A percentile compares a stretch with the other conserved stretches of the same genome.
Evolutionary conservation across 257 asterid species (phyloP).

Genomic region (Petunia axillaris): DNA sequence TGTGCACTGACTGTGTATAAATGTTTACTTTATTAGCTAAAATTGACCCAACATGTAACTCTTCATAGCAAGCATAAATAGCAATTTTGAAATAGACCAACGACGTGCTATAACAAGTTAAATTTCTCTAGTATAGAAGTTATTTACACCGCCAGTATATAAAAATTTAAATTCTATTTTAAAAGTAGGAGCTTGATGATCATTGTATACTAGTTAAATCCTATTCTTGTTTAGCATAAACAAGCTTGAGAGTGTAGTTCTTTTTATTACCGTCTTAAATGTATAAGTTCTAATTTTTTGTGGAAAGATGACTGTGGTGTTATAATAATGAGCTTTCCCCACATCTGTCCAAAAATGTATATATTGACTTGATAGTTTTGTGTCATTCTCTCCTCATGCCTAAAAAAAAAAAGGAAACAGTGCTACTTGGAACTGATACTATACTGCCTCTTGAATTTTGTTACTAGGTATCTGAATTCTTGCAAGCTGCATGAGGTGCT

Average conservation of each 20-base stretch:
- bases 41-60: too few species aligned
- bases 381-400: background rate
- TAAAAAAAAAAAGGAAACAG: conserved; percentile 2
- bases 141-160: too few species aligned
- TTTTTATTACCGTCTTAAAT: background rate
- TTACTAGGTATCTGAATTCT: conserved; percentile 35
- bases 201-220: background rate
- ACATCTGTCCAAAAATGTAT: background rate
- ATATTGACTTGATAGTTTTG: background rate
- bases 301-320: background rate
- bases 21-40: too few species aligned
- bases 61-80: too few species aligned
- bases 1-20: too few species aligned
- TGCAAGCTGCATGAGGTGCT: conserved; percentile 33
- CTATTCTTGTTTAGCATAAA: background rate
- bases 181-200: background rate
- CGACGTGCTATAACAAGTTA: too few species aligned
- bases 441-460: conserved; percentile 13
- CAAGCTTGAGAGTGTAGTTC: background rate
- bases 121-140: too few species aligned
- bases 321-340: background rate
- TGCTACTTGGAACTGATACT: conserved; percentile 13
- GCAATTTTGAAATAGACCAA: too few species aligned
- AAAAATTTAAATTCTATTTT: too few species aligned
- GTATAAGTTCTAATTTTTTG: background rate